These are phyloP conservation scores for Phalaenopsis hybrid DNA, from an alignment of 116 monocot genomes.

Conservation along the genomic window DNA sequence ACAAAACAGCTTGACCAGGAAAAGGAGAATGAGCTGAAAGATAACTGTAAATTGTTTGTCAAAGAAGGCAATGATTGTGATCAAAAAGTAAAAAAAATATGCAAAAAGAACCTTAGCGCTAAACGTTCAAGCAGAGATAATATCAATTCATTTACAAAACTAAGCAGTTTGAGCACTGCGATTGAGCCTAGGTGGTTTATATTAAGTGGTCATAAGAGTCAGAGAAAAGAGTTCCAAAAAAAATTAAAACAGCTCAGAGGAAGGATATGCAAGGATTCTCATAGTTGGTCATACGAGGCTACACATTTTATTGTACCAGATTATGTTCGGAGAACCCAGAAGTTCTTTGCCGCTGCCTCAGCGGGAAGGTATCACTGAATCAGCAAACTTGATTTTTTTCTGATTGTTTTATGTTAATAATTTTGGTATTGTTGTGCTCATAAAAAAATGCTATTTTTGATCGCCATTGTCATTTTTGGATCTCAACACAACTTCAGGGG, in stretches of 20 bases:
- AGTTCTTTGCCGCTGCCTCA: slow-evolving; percentile 95
- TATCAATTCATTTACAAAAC: slow-evolving; percentile 9
- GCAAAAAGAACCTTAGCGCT: not conserved
- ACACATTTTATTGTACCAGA: slow-evolving; percentile 89
- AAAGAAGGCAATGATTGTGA: not conserved
- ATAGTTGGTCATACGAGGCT: slow-evolving; percentile 91
- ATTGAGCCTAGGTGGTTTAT: slow-evolving; percentile 54
- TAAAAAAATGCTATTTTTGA: not conserved
- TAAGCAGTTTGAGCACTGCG: not conserved
- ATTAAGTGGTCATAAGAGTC: slow-evolving; percentile 71
- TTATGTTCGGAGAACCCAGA: slow-evolving; percentile 83
- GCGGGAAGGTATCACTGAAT: slow-evolving; percentile 70
- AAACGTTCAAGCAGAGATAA: not conserved
- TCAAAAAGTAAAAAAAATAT: not conserved
- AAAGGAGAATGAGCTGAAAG: slow-evolving; percentile 61
- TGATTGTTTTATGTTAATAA: not conserved
- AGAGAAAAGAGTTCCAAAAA: slow-evolving; percentile 71
- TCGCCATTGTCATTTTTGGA: not conserved
- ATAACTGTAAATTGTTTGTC: slow-evolving; percentile 2
- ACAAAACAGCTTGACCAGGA: slow-evolving; percentile 34
- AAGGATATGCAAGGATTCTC: slow-evolving; percentile 74
- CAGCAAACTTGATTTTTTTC: not conserved
- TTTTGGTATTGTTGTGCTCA: not conserved
- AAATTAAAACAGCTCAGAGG: slow-evolving; percentile 58
- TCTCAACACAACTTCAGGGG: not conserved